These are phyloP conservation scores for Penicillium atrosanguineum DNA, from an alignment of 495 filamentous ascomycete species.

Conservation along the genomic window DNA sequence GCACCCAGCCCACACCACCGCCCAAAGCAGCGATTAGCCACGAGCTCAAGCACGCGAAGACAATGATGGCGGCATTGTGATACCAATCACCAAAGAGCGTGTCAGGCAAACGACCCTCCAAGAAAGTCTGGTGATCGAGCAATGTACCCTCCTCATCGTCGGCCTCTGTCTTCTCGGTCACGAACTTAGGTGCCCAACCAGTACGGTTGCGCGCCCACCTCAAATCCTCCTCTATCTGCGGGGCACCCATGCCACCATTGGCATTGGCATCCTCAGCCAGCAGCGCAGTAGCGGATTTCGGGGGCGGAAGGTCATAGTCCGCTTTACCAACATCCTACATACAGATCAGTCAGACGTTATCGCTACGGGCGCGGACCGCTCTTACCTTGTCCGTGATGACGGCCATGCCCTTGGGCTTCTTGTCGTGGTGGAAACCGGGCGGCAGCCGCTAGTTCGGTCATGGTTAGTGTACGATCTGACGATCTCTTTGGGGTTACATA, in stretches of 20 bases:
- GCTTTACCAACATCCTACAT: slow-evolving; percentile 62
- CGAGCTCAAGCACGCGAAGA: slow-evolving; percentile 86
- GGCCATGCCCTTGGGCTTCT: slow-evolving; percentile 63
- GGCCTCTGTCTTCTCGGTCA: slow-evolving; percentile 48
- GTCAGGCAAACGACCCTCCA: slow-evolving; percentile 84
- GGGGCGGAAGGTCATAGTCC: slow-evolving; percentile 75
- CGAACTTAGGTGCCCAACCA: slow-evolving; percentile 89
- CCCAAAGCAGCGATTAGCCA: slow-evolving; percentile 89
- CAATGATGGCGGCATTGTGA: slow-evolving; percentile 88
- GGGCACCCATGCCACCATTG: slow-evolving; percentile 38
- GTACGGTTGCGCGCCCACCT: slow-evolving; percentile 66
- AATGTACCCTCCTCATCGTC: slow-evolving; percentile 60
- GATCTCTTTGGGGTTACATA: slow-evolving; percentile 43
- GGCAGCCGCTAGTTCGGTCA: slow-evolving; percentile 48
- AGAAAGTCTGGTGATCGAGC: slow-evolving; percentile 79
- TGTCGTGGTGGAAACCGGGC: slow-evolving; percentile 60
- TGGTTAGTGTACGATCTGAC: slow-evolving; percentile 10
- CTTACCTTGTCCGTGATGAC: slow-evolving; percentile 71
- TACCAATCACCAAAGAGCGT: slow-evolving; percentile 98
- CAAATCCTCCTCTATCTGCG: slow-evolving; percentile 55
- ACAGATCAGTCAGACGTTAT: not conserved
- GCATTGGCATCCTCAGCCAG: slow-evolving; percentile 43
- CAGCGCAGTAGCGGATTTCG: slow-evolving; percentile 65
- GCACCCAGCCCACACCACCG: slow-evolving; percentile 88
- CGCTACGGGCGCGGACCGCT: not conserved